phyloP scores from a whole-genome alignment of 345 rosid species.

The Hirschfeldia incana region DNA sequence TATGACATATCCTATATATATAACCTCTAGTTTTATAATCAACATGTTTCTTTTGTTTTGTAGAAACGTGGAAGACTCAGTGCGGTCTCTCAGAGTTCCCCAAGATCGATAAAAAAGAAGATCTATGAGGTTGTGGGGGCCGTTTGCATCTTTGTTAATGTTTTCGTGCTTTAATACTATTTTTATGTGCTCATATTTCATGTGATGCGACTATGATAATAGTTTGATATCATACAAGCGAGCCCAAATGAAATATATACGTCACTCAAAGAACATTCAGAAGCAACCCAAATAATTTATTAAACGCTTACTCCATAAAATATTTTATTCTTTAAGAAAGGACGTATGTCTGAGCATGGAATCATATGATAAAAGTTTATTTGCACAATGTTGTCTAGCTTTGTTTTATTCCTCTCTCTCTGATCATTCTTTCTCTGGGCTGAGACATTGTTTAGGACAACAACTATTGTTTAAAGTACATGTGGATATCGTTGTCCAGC shows the following conservation, averaged over 20 bases:
- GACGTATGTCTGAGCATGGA: neutral
- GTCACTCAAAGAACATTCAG: neutral
- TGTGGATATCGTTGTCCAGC: neutral
- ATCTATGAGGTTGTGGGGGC: neutral
- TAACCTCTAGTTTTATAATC: neutral
- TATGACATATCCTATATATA: neutral
- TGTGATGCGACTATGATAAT: neutral
- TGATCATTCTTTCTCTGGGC: neutral
- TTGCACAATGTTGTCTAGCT: neutral
- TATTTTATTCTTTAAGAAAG: neutral
- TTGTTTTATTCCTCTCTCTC: neutral
- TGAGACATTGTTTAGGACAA: neutral
- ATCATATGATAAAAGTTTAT: neutral
- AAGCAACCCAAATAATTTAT: neutral
- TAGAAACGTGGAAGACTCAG: neutral
- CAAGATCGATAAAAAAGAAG: neutral
- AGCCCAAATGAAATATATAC: neutral
- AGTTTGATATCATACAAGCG: too few relatives aligned
- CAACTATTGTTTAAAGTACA: neutral
- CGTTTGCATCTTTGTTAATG: neutral
- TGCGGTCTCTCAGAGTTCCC: neutral
- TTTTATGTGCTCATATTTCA: neutral
- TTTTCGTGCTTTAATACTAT: neutral
- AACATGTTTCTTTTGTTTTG: neutral
- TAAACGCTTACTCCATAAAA: neutral